Evolutionary conservation across 140 eudicot species (phyloP), one percentile per base, ranked within the genome.

Genomic region (Erigeron philadelphicus): DNA sequence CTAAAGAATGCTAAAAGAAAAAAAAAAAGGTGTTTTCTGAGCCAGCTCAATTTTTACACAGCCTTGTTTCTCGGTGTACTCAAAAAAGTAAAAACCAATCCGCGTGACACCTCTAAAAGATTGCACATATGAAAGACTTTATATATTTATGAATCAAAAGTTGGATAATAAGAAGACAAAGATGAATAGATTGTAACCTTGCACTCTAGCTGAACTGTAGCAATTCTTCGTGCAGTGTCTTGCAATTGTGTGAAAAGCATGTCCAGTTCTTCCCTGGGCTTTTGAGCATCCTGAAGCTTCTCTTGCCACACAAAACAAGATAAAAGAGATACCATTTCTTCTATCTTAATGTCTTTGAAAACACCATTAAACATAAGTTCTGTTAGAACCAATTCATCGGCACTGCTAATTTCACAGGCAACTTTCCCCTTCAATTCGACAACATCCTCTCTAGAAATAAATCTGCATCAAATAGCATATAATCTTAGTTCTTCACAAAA

Each of bases 241-340:
- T 89, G 99, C 67, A 94, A 80, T 67, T 94, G 94, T 16, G 83
- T 74, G 75, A 83, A 89, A n/a, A 94, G 90, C 87, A 94, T 80
- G 56, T 83, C 95, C 2, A 94, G 91, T 59, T 94, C 99, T 45
- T 89, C 97, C 56, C 97, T 82, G 31, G 97, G 97, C 83, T 94
- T 94, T 75, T 76, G 94, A 78, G 99, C 90, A 69, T 94, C 94
- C 68, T 83, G 83, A 73, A 94, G 97, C 79, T 94, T 94, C 73
- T 94, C 99, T 81, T 87, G 99, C 99, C 99, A 94, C 41, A 94
- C 99, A 64, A 94, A 85, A 75, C 97, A 94, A 48, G 99, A 87
- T 46, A 94, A 87, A 75, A 94, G 95, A 54, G 99, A 81, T 53
- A 94, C 84, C 99, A 94, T 81, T 71, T 89, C 99, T 74, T 94